Evolutionary conservation across 768 basidiomycete species (phyloP).

Genomic region (Rhizopogon vulgaris): DNA sequence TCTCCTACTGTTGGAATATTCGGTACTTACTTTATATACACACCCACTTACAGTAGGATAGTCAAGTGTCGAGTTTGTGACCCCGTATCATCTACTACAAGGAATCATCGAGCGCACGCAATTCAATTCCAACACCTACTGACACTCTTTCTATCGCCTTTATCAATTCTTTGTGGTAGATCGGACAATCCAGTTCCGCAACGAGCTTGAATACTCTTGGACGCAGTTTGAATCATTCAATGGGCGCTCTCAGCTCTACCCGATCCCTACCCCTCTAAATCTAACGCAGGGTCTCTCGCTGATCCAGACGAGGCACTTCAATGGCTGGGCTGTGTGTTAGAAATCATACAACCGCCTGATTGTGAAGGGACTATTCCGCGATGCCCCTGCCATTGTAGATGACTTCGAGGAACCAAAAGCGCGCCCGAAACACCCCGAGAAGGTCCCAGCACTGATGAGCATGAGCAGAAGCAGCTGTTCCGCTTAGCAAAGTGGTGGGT

Average conservation of each 20-base stretch:
- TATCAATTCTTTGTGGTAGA: constrained; percentile 25
- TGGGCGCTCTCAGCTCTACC: constrained; percentile 12
- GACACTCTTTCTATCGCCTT: constrained; percentile 24
- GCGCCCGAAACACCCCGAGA: constrained; percentile 24
- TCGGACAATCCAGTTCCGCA: constrained; percentile 20
- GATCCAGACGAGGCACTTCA: constrained; percentile 16
- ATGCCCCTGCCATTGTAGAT: constrained; percentile 24
- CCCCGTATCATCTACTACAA: no score
- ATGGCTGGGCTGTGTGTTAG: constrained; percentile 21
- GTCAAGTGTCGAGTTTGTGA: no score
- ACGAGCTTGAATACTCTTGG: constrained; percentile 30
- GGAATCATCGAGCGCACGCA: no score
- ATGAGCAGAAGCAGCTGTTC: constrained; percentile 19
- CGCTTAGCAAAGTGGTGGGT: constrained; percentile 11
- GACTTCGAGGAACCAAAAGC: constrained; percentile 26
- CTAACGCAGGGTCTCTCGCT: neutral
- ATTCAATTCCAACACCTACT: no score
- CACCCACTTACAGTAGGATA: no score
- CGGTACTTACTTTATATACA: no score
- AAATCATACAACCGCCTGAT: constrained; percentile 24
- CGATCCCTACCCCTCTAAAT: constrained; percentile 5
- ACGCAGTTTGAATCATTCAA: neutral
- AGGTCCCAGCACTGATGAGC: constrained; percentile 8
- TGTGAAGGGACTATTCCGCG: constrained; percentile 24
- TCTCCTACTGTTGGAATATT: no score